Evolutionary conservation across 2,329 filamentous ascomycete genomes (phyloP).

Genomic region (Aspergillus sp.): DNA sequence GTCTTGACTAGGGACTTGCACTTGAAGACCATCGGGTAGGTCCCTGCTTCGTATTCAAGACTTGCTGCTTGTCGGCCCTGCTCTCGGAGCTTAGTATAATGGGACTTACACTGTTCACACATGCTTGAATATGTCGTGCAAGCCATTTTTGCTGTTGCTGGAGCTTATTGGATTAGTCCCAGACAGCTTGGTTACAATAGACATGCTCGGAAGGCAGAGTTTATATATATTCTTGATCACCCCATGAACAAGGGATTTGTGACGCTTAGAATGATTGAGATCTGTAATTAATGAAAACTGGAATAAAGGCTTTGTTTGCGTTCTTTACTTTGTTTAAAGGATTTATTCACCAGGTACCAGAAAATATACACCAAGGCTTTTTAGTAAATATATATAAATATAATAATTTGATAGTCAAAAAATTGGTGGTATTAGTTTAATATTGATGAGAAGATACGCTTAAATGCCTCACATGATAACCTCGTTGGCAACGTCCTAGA

Average conservation of each 20-base stretch:
- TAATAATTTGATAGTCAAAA: background rate
- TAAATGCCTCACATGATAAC: conserved; percentile 77
- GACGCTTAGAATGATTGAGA: background rate
- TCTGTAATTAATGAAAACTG: background rate
- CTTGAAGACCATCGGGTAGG: background rate
- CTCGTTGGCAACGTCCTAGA: conserved; percentile 48
- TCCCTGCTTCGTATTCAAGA: background rate
- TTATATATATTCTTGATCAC: background rate
- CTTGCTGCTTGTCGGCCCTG: background rate
- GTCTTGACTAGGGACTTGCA: background rate
- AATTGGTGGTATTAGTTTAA: background rate
- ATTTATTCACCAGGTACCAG: background rate
- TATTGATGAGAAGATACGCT: conserved; percentile 3
- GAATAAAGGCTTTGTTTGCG: background rate
- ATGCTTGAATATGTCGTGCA: background rate
- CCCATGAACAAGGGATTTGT: background rate
- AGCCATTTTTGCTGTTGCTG: background rate
- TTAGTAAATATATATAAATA: background rate
- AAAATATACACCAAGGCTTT: background rate
- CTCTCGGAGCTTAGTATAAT: background rate
- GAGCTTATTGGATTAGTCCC: background rate
- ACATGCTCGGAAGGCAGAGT: background rate
- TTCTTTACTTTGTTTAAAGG: background rate
- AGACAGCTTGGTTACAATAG: background rate
- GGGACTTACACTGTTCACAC: background rate